Percentiles rank a stretch among this genome's conserved stretches.
Evolutionary conservation across 257 asterid genomes (phyloP).

Genomic region (Nicotiana tomentosiformis): DNA sequence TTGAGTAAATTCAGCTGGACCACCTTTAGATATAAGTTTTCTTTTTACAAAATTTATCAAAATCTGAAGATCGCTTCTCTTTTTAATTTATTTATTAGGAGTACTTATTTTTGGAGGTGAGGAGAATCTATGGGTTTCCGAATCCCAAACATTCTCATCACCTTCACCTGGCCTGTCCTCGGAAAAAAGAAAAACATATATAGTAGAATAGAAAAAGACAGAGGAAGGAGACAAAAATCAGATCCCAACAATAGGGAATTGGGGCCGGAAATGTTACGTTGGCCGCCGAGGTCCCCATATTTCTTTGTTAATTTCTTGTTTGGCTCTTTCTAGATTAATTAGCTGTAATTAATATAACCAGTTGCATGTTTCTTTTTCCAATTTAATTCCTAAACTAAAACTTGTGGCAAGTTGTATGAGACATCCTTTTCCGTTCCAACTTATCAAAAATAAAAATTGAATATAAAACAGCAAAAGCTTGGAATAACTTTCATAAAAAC

Average conservation of each 20-base stretch:
- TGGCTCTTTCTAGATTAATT: background rate
- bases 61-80: no score
- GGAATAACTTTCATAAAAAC: background rate
- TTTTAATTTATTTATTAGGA: no score
- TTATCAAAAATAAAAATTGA: background rate
- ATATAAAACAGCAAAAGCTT: background rate
- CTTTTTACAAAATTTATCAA: background rate
- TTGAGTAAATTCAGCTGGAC: background rate
- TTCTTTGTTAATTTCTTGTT: background rate
- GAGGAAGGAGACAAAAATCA: no score
- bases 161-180: no score
- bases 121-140: no score
- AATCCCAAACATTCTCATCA: no score
- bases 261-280: background rate
- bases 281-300: background rate
- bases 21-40: no score
- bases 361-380: background rate
- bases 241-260: background rate
- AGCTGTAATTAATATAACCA: background rate
- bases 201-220: no score
- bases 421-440: background rate
- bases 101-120: no score
- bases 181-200: no score
- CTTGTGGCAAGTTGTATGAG: background rate
- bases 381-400: background rate